Evolutionary conservation across 2,329 filamentous ascomycete genomes (phyloP), one percentile per base, ranked within the genome.

Genomic region (Chaetomium sp.): DNA sequence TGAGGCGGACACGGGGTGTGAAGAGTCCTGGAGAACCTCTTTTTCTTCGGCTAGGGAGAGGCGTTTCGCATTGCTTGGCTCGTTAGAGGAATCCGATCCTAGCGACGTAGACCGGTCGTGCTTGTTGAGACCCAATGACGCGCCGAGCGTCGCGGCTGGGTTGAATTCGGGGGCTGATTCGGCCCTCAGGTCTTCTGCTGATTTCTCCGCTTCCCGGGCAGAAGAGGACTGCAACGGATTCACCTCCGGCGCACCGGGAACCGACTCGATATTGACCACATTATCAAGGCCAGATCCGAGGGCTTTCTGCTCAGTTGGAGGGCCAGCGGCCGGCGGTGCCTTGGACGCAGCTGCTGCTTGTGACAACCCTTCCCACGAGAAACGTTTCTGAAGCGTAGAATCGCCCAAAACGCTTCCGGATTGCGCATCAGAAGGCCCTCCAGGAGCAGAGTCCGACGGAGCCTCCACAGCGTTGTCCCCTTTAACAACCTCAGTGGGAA

Each of bases 1-100:
- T 6, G 68, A 68, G 8, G 70, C 67, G n/a, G 71, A 69, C 8
- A 71, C 60, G 14, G 68, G 61, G 14, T 68, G 69, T 5, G 69
- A 69, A 1, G 71, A 65, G 6, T 67, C 62, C 49, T 70, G 69
- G 10, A 69, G 64, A 19, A 73, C 64, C 9, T 70, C 65, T 58
- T 75, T 77, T 58, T 80, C 77, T 11, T 80, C 74, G 2, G 70
- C 70, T 2, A 76, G 64, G 2, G 76, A 78, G 27, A 71, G 59
- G 12, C 66, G 68, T 6, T 62, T 68, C 52, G 59, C 55, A 34
- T 64, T 67, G 9, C 58, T 60, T 34, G 59, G 65, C 32, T 68
- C 62, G 2, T 71, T 71, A 6, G 70, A 69, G 33, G 64, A 50
- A 8, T 68, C 67, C 12, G 76, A 79, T 2, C 74, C 58, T 2